A percentile compares a stretch with the other conserved stretches of the same genome.
These are phyloP conservation scores for Cinnamomum chago DNA, from an alignment of 164 flowering plant genomes.

Conservation along the genomic window DNA sequence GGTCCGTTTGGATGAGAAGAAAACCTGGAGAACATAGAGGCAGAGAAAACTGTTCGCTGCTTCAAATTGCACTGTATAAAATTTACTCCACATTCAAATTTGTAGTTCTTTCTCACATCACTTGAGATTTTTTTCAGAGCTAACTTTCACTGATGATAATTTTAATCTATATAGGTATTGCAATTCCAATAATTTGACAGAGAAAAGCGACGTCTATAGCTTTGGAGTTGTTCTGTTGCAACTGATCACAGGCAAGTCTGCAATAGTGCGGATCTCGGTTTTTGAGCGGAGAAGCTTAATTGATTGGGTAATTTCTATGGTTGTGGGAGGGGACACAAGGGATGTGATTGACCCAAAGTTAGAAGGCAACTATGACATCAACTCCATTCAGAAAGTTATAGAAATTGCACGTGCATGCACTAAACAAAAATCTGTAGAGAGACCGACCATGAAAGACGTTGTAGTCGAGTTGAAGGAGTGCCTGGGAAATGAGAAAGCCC, in stretches of 20 bases:
- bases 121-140: no score
- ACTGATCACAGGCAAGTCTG: slow-evolving; percentile 38
- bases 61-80: no score
- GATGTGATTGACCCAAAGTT: slow-evolving; percentile 38
- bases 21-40: no score
- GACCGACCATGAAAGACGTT: slow-evolving; percentile 40
- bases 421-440: slow-evolving; percentile 8
- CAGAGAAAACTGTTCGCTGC: no score
- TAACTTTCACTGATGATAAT: no score
- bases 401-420: slow-evolving; percentile 47
- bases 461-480: slow-evolving; percentile 14
- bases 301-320: slow-evolving; percentile 28
- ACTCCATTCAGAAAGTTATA: slow-evolving; percentile 38
- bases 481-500: slow-evolving; percentile 20
- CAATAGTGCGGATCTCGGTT: slow-evolving; percentile 7
- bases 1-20: no score
- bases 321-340: slow-evolving; percentile 30
- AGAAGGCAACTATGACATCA: slow-evolving; percentile 19
- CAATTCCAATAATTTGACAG: slow-evolving; percentile 22
- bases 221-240: slow-evolving; percentile 48
- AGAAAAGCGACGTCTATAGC: slow-evolving; percentile 55
- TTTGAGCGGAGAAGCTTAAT: slow-evolving; percentile 16
- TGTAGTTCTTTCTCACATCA: no score
- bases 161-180: slow-evolving; percentile 21
- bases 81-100: no score